These are phyloP conservation scores for Xerocomellus chrysenteron DNA, from an alignment of 768 basidiomycete species.

Conservation along the genomic window DNA sequence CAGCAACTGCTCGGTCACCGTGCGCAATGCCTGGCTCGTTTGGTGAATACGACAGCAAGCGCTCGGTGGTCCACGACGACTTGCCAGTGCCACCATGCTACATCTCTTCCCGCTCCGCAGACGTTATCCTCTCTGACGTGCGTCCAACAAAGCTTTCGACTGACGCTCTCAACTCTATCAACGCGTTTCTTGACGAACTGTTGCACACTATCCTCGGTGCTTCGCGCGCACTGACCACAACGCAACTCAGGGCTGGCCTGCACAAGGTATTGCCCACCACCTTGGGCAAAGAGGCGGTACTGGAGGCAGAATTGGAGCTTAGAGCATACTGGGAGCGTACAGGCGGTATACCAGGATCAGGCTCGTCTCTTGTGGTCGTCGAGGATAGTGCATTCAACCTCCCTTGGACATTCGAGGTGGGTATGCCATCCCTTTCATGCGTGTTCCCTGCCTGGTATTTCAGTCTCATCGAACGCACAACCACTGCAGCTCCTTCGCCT, in stretches of 20 bases:
- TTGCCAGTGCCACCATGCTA: slow-evolving; percentile 58
- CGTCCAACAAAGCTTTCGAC: slow-evolving; percentile 84
- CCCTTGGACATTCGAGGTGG: slow-evolving; percentile 75
- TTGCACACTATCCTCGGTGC: slow-evolving; percentile 67
- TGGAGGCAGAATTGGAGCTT: slow-evolving; percentile 92
- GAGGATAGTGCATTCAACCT: slow-evolving; percentile 67
- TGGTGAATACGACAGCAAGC: slow-evolving; percentile 37
- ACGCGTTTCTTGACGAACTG: slow-evolving; percentile 82
- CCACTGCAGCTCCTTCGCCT: slow-evolving; percentile 63
- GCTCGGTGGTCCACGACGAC: slow-evolving; percentile 10
- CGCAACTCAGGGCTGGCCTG: slow-evolving; percentile 70
- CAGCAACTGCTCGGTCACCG: slow-evolving; percentile 11
- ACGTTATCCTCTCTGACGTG: slow-evolving; percentile 89
- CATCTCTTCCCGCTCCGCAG: slow-evolving; percentile 80
- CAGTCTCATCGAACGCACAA: slow-evolving; percentile 9
- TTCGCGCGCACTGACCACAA: slow-evolving; percentile 68
- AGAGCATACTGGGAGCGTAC: slow-evolving; percentile 87
- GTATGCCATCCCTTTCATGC: not conserved
- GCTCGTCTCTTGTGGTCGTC: slow-evolving; percentile 29
- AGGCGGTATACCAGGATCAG: slow-evolving; percentile 33
- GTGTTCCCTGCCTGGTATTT: not conserved
- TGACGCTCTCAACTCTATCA: slow-evolving; percentile 77
- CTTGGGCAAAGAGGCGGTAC: slow-evolving; percentile 86
- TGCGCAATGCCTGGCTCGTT: slow-evolving; percentile 45
- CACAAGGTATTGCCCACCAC: slow-evolving; percentile 73